These are phyloP conservation scores for Backusella tuberculispora DNA, from an alignment of 192 early-diverging fungal genomes.

Conservation along the genomic window DNA sequence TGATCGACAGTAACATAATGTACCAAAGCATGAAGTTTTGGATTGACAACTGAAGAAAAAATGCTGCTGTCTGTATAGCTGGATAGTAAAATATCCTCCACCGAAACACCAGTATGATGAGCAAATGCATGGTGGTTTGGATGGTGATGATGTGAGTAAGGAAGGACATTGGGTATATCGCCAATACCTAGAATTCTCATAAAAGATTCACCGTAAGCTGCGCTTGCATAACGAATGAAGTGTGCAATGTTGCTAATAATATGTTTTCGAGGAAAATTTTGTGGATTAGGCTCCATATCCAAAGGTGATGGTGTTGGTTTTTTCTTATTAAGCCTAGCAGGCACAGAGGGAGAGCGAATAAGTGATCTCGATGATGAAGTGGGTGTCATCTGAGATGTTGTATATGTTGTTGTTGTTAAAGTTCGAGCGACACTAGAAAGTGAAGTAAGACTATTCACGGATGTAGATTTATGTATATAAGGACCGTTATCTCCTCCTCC, in stretches of 20 bases:
- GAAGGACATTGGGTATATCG: slow-evolving; percentile 44
- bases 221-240: slow-evolving; percentile 70
- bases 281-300: slow-evolving; percentile 42
- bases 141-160: slow-evolving; percentile 26
- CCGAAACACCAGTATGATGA: slow-evolving; percentile 72
- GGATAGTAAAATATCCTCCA: slow-evolving; percentile 79
- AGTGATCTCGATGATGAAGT: slow-evolving; percentile 10
- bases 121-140: slow-evolving; percentile 66
- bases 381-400: background rate
- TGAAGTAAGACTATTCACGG: slow-evolving; percentile 39
- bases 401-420: slow-evolving; percentile 26
- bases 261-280: slow-evolving; percentile 59
- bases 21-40: slow-evolving; percentile 64
- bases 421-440: slow-evolving; percentile 36
- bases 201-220: slow-evolving; percentile 73
- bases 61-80: slow-evolving; percentile 54
- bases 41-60: slow-evolving; percentile 18
- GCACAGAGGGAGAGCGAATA: slow-evolving; percentile 25
- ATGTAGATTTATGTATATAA: slow-evolving; percentile 32
- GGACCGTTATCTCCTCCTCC: background rate
- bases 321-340: background rate
- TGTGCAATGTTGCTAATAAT: slow-evolving; percentile 69
- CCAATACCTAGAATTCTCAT: slow-evolving; percentile 75
- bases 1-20: slow-evolving; percentile 89
- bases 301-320: slow-evolving; percentile 1